Percentiles rank a stretch among this genome's conserved stretches.
Conservation (phyloP, 2,329 filamentous ascomycete species). For the Ascochyta viciae-villosae region DNA sequence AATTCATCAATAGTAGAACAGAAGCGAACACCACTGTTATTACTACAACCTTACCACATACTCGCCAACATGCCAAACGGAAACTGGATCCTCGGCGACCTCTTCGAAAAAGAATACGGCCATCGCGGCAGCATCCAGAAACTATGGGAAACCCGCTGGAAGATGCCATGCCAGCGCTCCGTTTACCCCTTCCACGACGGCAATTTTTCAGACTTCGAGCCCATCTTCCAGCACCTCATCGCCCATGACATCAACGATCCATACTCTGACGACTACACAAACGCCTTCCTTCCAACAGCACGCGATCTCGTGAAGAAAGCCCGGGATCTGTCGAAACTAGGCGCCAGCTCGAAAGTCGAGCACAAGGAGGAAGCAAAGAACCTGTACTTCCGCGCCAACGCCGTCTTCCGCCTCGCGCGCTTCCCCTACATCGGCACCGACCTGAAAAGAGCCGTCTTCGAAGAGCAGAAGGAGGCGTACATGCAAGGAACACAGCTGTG, state of each 20-base stretch:
- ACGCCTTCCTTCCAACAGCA: constrained; percentile 66
- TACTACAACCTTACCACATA: not conserved
- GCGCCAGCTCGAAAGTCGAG: constrained; percentile 44
- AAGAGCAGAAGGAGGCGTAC: constrained; percentile 70
- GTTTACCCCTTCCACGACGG: constrained; percentile 79
- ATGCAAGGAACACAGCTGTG: constrained; percentile 57
- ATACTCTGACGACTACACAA: constrained; percentile 69
- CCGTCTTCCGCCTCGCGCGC: constrained; percentile 74
- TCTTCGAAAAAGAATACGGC: constrained; percentile 48
- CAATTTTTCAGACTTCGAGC: constrained; percentile 70
- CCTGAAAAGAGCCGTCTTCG: constrained; percentile 67
- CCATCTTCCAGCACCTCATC: constrained; percentile 54
- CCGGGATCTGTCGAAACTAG: constrained; percentile 48
- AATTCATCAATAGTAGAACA: too few species aligned
- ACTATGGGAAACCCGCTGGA: constrained; percentile 46
- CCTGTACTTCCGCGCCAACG: constrained; percentile 72
- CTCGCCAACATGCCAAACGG: constrained; percentile 32
- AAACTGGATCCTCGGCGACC: constrained; percentile 46
- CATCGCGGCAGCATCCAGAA: constrained; percentile 43
- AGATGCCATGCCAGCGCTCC: constrained; percentile 48
- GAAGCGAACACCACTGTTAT: not conserved
- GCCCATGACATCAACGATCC: constrained; percentile 69
- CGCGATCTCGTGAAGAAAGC: constrained; percentile 62
- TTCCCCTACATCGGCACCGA: constrained; percentile 65
- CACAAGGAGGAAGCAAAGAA: constrained; percentile 62